Base-by-base conservation (phyloP, 177 flowering plant species). In the Vitis hybrid region DNA sequence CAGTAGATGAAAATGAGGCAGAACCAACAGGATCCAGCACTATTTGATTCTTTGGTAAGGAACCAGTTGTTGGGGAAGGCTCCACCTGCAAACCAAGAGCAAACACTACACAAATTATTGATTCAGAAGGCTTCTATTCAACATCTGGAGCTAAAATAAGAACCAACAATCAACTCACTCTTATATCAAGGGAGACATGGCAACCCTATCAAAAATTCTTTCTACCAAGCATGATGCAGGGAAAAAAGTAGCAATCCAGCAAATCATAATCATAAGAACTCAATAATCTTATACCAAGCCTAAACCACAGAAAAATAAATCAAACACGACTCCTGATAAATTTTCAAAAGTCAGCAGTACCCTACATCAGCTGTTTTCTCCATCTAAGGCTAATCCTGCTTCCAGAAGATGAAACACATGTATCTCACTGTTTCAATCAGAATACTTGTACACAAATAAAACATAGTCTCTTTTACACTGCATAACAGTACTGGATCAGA, bases 41-140 rank as follows among this genome's bases (percentile, higher is more conserved):
- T 45, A 18, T 18, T 45, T 63, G 66, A 17, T 52, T 10, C 66
- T 48, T 63, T 48, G 8, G 19, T 48, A 63, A 48, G 13, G 66
- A 63, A 6, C 66, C 66, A 48, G 66, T 63, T n/a, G 66, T 63
- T 4, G 66, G 66, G 52, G 66, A 63, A 49, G 66, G 66, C 54
- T 63, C 66, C 30, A 63, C 66, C 66, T 63, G 66, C 66, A 63
- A 63, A 5, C 14, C 23, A 48, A 18, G 9, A 8, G 19, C 12
- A 60, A 6, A 60, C 23, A 10, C 5, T 7, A 45, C 40, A 4
- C 4, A 17, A 45, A 40, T 63, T 10, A 48, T 32, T 13, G 48
- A 23, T 60, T 60, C 12, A 23, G 62, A 26, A 10, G 13, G 30
- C 2, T 10, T 12, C 30, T 10, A 4, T 10, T 23, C 15, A 13